Base-by-base conservation (phyloP, 106 monocot genomes). In the Dioscorea alata region DNA sequence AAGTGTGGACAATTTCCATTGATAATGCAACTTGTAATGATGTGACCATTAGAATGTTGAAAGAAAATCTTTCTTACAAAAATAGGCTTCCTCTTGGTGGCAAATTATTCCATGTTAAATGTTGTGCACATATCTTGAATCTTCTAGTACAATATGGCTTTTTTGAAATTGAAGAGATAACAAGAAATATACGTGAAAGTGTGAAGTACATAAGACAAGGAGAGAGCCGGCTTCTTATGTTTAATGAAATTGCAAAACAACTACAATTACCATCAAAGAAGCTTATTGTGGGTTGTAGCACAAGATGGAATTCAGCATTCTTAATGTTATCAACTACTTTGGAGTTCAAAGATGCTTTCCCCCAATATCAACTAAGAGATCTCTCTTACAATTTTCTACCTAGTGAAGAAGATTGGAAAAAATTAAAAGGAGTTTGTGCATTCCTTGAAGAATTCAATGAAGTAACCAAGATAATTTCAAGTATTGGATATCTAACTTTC, bases 181-280 rank as follows among this genome's bases (percentile, higher is more conserved):
- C 19, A 16, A n/a, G 19, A 6, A 18, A 58, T 58, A n/a, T 58
- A 6, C 19, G 58, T 6, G 18, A 20, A 58, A 58, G 58, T 58
- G 58, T 58, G 12, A 58, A 58, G 19, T 18, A 58, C 19, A 18
- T 58, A 5, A n/a, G 6, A 6, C 6, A 8, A 18, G 12, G 16
- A 6, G 12, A 58, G 17, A 6, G 6, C 5, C 58, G 58, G 5
- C 17, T 58, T 8, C 12, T 18, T 20, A 14, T 18, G 19, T 58
- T 58, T 18, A 20, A n/a, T 58, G 58, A 58, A 12, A 58, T 58
- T 58, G 19, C 18, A 58, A 58, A 58, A 58, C 58, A 58, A 58
- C 19, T 58, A 18, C 58, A 58, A 58, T 58, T 58, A n/a, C 58
- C 58, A 6, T 12, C 7, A 12, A 58, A 58, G 19, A 58, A 18